These are phyloP conservation scores for Hypoxylon sp. DNA, from an alignment of 2,329 filamentous ascomycete genomes.

Conservation along the genomic window DNA sequence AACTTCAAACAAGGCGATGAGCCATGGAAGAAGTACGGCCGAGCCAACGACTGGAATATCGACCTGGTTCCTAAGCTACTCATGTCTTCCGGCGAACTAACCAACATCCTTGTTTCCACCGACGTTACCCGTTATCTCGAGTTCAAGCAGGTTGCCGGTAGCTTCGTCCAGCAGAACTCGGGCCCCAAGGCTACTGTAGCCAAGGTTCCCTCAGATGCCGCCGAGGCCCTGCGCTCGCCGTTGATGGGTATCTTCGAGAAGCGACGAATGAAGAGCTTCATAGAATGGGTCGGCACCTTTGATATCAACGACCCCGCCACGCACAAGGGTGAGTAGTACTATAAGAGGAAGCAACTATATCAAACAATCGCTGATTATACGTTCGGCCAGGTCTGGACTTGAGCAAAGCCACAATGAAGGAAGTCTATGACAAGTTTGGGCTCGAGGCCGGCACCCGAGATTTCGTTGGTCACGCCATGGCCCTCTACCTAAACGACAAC, in stretches of 20 bases:
- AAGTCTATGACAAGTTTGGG: constrained; percentile 98
- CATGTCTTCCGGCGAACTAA: constrained; percentile 98
- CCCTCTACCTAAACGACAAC: constrained; percentile 88
- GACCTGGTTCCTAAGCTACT: constrained; percentile 98
- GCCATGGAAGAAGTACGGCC: constrained; percentile 98
- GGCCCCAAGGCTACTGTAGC: constrained; percentile 88
- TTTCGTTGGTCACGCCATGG: constrained; percentile 98
- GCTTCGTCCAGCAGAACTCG: constrained; percentile 90
- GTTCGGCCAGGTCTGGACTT: constrained; percentile 76
- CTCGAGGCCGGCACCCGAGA: constrained; percentile 89
- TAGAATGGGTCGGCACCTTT: constrained; percentile 93
- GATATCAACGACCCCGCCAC: constrained; percentile 81
- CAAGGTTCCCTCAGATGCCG: constrained; percentile 94
- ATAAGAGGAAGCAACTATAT: neutral
- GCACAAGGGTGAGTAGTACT: constrained; percentile 82
- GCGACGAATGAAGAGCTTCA: constrained; percentile 93
- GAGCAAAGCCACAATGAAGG: constrained; percentile 85
- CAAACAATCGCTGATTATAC: constrained; percentile 11
- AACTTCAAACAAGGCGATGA: constrained; percentile 81
- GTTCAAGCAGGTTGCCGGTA: constrained; percentile 94
- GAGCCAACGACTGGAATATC: constrained; percentile 98
- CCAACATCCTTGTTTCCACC: constrained; percentile 97
- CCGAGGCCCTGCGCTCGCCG: constrained; percentile 88
- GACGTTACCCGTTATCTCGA: constrained; percentile 89
- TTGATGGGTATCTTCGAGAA: constrained; percentile 99